phyloP scores from a whole-genome alignment of 139 green algal species.

The Choricystis sp. region DNA sequence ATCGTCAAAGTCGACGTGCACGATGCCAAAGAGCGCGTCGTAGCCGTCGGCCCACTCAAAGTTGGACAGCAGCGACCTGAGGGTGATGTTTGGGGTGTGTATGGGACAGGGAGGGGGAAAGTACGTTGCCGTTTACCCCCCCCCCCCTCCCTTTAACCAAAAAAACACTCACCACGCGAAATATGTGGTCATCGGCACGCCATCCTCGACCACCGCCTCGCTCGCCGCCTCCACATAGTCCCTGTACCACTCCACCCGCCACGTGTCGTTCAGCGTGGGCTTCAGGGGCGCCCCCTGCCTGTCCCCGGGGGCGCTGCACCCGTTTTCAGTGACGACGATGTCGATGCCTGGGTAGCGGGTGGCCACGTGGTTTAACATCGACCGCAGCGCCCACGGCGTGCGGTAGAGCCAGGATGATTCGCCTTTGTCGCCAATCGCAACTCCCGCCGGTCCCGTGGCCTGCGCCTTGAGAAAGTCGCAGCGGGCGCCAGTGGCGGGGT shows the following conservation, averaged over 20 bases:
- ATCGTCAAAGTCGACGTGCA: conserved; percentile 10
- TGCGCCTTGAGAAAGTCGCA: no score
- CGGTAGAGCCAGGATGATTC: conserved; percentile 18
- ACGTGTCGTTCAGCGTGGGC: conserved; percentile 14
- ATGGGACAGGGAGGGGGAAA: no score
- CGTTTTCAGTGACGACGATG: conserved; percentile 25
- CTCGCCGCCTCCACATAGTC: conserved; percentile 2
- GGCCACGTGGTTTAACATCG: conserved; percentile 15
- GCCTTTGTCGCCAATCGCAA: conserved; percentile 1
- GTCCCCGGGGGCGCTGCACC: conserved; percentile 9
- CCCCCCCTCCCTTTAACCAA: no score
- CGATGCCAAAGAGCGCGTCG: conserved; percentile 16
- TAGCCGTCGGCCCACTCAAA: conserved; percentile 30
- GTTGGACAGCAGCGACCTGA: conserved; percentile 27
- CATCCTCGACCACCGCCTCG: conserved; percentile 5
- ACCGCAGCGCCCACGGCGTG: conserved; percentile 20
- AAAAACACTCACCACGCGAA: conserved; percentile 26
- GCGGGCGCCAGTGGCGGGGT: no score
- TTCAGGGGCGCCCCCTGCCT: not conserved
- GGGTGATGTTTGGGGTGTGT: no score
- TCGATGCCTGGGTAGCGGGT: conserved; percentile 11
- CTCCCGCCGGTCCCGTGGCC: not conserved
- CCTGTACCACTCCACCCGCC: conserved; percentile 15
- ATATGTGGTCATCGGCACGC: conserved; percentile 12
- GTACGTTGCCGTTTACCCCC: no score